Evolutionary conservation across 129 eudicot species (phyloP), one percentile per base, ranked within the genome.

Genomic region (Flaveria robusta): DNA sequence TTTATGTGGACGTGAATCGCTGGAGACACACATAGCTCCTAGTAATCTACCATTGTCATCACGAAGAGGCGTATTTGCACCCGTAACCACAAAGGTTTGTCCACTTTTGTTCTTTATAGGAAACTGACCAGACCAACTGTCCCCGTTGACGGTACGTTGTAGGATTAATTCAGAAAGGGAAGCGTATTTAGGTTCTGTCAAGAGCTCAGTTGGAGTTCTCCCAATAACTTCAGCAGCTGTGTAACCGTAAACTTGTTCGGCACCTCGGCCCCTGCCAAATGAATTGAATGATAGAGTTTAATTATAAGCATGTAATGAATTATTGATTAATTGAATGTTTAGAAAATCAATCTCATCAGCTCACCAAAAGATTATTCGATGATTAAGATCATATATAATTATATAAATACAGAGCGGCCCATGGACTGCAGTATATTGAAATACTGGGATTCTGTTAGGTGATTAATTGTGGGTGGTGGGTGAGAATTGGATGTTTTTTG

Each of bases 81-180:
- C 75, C 15, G 86, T 43, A 9, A 87, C 85, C 66, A 69, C 31
- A 56, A 89, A 82, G 67, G 74, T 86, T 8, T 86, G 81, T 22
- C 91, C 93, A 52, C 13, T 73, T 80, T 86, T 92, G 24, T 82
- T 83, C 63, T 43, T 86, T 23, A 89, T 81, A 8, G 97, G 96
- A 79, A 92, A 83, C 65, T 80, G 85, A 60, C 97, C 97, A 0
- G 91, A 84, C 97, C 97, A 92, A 67, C 81, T 81, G 74, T 89
- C 93, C 26, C 83, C 97, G 15, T 63, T 74, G 13, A 49, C 55
- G 1, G 81, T 85, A 20, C 87, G 85, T 13, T 50, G 50, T 26
- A 87, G 26, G n/a, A 87, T 82, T 54, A 78, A 13, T 29, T 55
- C 81, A 10, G 87, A 86, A 7, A 78, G 70, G 0, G 13, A 19